phyloP scores from a whole-genome alignment of 805 yeast species.

The Pichia eremophila region DNA sequence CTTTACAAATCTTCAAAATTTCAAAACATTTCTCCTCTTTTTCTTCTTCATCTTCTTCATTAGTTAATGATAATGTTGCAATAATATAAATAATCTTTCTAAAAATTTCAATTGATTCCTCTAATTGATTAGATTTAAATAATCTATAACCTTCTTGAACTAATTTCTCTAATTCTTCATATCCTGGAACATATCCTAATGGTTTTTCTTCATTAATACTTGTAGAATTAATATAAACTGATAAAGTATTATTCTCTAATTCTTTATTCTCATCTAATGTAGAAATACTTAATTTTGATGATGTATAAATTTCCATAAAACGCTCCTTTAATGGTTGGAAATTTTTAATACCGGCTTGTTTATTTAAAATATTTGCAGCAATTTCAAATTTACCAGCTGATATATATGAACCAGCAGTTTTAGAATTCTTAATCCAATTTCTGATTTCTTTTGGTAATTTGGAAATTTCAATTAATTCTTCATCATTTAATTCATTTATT shows the following conservation, averaged over 20 bases:
- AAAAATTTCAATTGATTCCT: conserved; percentile 71
- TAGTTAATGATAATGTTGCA: conserved; percentile 59
- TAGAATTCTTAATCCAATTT: conserved; percentile 81
- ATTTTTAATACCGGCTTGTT: conserved; percentile 78
- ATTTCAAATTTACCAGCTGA: conserved; percentile 96
- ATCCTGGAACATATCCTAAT: conserved; percentile 69
- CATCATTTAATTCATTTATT: conserved; percentile 8
- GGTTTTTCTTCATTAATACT: conserved; percentile 40
- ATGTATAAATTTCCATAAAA: conserved; percentile 75
- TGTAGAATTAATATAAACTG: conserved; percentile 57
- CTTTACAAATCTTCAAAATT: conserved; percentile 66
- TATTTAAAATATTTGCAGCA: conserved; percentile 85
- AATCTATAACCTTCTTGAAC: conserved; percentile 68
- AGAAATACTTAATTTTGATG: conserved; percentile 67
- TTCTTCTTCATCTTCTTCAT: conserved; percentile 68
- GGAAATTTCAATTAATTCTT: conserved; percentile 13
- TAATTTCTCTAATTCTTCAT: conserved; percentile 50
- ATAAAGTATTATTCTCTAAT: conserved; percentile 41
- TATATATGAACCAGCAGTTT: conserved; percentile 82
- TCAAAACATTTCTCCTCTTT: conserved; percentile 71
- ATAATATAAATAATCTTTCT: conserved; percentile 70
- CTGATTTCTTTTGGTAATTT: conserved; percentile 52
- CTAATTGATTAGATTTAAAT: conserved; percentile 77
- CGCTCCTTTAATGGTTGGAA: conserved; percentile 82
- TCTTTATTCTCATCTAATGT: conserved; percentile 53